Evolutionary conservation across 495 filamentous ascomycete genomes (phyloP), one percentile per base, ranked within the genome.

Genomic region (Chlorociboria aeruginascens): DNA sequence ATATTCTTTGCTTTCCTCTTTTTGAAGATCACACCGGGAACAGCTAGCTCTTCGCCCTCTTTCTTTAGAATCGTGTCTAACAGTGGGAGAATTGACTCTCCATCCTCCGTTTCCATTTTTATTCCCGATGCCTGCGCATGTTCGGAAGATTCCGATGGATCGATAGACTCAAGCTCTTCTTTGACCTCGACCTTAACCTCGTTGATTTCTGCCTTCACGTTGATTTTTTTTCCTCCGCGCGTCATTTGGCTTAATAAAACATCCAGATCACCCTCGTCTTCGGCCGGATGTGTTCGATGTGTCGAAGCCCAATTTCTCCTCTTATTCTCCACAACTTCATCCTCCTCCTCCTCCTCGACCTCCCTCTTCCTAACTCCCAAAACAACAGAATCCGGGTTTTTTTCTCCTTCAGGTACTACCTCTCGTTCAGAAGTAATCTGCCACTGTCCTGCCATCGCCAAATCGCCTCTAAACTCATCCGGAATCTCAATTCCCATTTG

Each of bases 381-480:
- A 7, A 51, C 55, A 17, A 53, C 31, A 33, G 58, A 29, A 31
- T 61, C 58, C 3, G 48, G 37, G 8, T 54, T 52, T 48, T 46
- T 61, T 36, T 61, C 52, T 8, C 45, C 45, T 10, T 52, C 55
- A 6, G 59, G 50, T 35, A 63, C 57, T 28, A 81, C 61, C 16
- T 72, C 57, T 39, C 54, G 68, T 59, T 81, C 76, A 3, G 75
- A 72, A 1, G 85, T 75, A 7, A 81, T 82, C 57, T 85, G 74
- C 92, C 92, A 99, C 39, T 92, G 84, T 16, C 92, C 87, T n/a
- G 81, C 81, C 69, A 95, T 73, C 4, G 88, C 88, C 78, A 95
- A 80, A 46, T 88, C 83, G 7, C 70, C 64, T 43, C 87, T 69
- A 53, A 80, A 79, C 56, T 90, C 82, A 29, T 88, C 80, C 9